Base-by-base conservation (phyloP, 1,139 yeast genomes). In the Pneumocystis wakefieldiae region DNA sequence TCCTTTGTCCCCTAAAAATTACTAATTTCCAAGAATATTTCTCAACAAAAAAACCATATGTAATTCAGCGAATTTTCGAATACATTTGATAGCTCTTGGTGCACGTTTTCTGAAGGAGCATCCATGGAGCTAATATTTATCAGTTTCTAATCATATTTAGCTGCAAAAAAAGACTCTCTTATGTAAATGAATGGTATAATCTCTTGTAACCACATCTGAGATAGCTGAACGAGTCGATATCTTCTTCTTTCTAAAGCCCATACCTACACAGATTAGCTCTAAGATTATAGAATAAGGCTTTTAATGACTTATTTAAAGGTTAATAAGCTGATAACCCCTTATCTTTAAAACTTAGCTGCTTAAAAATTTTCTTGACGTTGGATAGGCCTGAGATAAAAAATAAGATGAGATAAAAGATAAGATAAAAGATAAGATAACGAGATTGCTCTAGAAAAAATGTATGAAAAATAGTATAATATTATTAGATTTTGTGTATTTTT, bases 121-220 rank as follows among this genome's bases (percentile, higher is more conserved):
- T 84, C 98, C 97, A 81, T 67, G 68, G 62, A 69, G 64, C 65
- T 67, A 57, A 15, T 32, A 53, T n/a, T 7, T 10, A 29, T 24
- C 24, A 28, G 7, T 5, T n/a, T 41, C 53, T 66, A 37, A 1
- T 12, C 19, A 59, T 53, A 65, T 66, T 66, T 64, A 63, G 64
- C 63, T 48, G 59, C 48, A 58, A 29, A 86, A 94, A 80, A 85
- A 28, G 29, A 88, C 95, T 83, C 97, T 90, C 83, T 90, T 92
- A 96, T 90, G 96, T 81, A 92, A 83, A 91, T 94, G 92, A 82
- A 94, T 91, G 85, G 98, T 94, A 90, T 94, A 94, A 84, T 94
- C 99, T 82, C 99, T 96, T 80, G 98, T 88, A 81, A 94, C 97
- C 81, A 90, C 97, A 92, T 92, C 97, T 83, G 89, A 89, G 80